Percentiles rank a stretch among this genome's conserved stretches.
These are phyloP conservation scores for Oryza glumipatula DNA, from an alignment of 176 grass and related monocot species.

Conservation along the genomic window DNA sequence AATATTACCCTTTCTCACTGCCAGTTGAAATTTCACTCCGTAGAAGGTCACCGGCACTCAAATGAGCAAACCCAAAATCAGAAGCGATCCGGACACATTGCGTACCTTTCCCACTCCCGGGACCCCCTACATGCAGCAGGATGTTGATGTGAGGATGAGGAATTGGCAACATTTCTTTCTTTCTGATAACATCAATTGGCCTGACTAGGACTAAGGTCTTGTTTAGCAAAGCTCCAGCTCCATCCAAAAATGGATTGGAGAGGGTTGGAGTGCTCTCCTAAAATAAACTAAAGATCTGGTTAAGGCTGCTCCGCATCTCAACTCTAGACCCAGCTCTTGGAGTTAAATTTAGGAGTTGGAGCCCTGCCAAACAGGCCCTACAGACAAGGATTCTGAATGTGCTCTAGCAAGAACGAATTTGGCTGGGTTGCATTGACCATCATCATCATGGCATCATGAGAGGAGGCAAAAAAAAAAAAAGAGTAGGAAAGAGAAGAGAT, in stretches of 20 bases:
- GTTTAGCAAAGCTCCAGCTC: too few relatives aligned
- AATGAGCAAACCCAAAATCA: conserved; percentile 77
- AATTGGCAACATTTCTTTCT: neutral
- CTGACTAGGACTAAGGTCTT: neutral
- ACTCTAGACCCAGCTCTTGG: too few relatives aligned
- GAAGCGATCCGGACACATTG: conserved; percentile 92
- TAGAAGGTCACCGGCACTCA: conserved; percentile 83
- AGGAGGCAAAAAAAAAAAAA: neutral
- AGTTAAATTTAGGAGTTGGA: too few relatives aligned
- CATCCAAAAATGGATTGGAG: too few relatives aligned
- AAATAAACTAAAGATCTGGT: too few relatives aligned
- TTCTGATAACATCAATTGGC: neutral
- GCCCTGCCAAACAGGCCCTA: too few relatives aligned
- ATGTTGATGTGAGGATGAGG: neutral
- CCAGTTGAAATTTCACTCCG: conserved; percentile 76
- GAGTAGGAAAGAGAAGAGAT: neutral
- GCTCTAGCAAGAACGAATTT: neutral
- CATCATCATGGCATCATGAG: too few relatives aligned
- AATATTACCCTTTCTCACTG: conserved; percentile 79
- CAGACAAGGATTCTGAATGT: too few relatives aligned
- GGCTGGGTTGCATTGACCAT: neutral
- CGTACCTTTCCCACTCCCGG: conserved; percentile 95
- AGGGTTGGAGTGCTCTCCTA: too few relatives aligned
- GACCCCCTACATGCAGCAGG: conserved; percentile 49
- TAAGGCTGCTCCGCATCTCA: too few relatives aligned